Base-by-base conservation (phyloP, 805 yeast genomes). In the Pichia occidentalis region DNA sequence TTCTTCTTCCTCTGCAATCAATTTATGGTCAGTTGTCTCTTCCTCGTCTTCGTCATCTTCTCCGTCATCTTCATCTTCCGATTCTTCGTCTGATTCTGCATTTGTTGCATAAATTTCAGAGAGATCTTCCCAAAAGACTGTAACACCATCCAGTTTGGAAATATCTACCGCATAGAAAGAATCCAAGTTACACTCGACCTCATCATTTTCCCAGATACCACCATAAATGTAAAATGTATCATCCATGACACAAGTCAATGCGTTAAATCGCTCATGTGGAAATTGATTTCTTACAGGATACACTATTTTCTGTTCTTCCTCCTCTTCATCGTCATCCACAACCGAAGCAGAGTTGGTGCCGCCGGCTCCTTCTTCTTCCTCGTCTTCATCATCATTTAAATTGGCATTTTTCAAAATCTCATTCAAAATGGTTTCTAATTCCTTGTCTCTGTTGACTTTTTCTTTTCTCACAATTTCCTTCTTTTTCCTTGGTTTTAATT, bases 241-340 rank as follows among this genome's bases (percentile, higher is more conserved):
- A 49, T 83, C 95, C 26, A 82, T 76, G 1, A 90, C 95, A 40
- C 94, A 79, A 4, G 86, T 75, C 3, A 88, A 64, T 3, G 95
- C 78, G 55, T 90, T 90, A 64, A 87, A 90, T 50, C 97, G 69
- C 2, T 88, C 75, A 53, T 90, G 97, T 2, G 97, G 97, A 38
- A 85, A 60, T 47, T 72, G 75, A 42, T 67, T 70, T 44, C 75
- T 60, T 0, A 80, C 53, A 2, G 80, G 78, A 47, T 76, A 76
- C 21, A 61, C 64, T n/a, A 50, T 53, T 3, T 57, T 52, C 5
- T 53, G 61, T 23, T 52, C 63, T 3, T 65, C 70, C 14, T 64
- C 67, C 5, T 53, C 62, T 7, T 49, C 62, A 2, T 50, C 56
- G 5, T 39, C 34, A 8, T 53, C 65, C 3, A 57, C 65, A 2